Conservation (phyloP, 192 early-diverging fungal genomes). For the Thoreauomyces humboldtii region DNA sequence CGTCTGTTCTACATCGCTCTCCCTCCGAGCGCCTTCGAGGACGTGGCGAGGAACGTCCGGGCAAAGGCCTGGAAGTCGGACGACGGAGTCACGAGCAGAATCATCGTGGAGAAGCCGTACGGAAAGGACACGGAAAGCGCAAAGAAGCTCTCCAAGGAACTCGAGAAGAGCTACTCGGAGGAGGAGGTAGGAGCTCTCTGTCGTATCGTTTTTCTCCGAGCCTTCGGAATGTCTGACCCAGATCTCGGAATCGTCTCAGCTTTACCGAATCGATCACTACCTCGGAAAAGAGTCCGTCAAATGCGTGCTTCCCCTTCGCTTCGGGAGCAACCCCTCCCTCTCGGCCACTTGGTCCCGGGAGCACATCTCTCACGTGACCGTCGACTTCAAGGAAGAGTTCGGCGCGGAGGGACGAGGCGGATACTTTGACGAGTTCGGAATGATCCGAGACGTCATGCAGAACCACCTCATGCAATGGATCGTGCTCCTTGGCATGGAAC, state of each 20-base stretch:
- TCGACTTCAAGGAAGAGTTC: constrained; percentile 89
- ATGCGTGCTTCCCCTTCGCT: constrained; percentile 73
- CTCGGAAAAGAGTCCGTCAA: constrained; percentile 94
- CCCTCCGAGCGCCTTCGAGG: constrained; percentile 83
- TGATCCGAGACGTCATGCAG: constrained; percentile 74
- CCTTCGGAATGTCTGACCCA: too few relatives aligned
- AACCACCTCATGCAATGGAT: constrained; percentile 80
- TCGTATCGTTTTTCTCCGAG: too few relatives aligned
- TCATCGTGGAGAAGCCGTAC: constrained; percentile 92
- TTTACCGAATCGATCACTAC: constrained; percentile 92
- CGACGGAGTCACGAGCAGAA: constrained; percentile 68
- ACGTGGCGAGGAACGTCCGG: constrained; percentile 65
- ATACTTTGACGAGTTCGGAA: constrained; percentile 93
- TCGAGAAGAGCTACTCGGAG: constrained; percentile 69
- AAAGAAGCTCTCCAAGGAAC: constrained; percentile 60
- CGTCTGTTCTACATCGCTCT: constrained; percentile 85
- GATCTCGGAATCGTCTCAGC: too few relatives aligned
- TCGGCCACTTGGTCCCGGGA: constrained; percentile 75
- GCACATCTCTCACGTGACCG: constrained; percentile 76
- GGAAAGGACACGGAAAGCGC: constrained; percentile 79
- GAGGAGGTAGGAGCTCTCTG: constrained; percentile 71
- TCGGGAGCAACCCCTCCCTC: constrained; percentile 72
- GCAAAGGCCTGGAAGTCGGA: constrained; percentile 59
- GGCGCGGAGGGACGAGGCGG: constrained; percentile 90
- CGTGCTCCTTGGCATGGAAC: constrained; percentile 82